Conservation (phyloP, 2,329 filamentous ascomycete genomes). For the Hortaea werneckii region DNA sequence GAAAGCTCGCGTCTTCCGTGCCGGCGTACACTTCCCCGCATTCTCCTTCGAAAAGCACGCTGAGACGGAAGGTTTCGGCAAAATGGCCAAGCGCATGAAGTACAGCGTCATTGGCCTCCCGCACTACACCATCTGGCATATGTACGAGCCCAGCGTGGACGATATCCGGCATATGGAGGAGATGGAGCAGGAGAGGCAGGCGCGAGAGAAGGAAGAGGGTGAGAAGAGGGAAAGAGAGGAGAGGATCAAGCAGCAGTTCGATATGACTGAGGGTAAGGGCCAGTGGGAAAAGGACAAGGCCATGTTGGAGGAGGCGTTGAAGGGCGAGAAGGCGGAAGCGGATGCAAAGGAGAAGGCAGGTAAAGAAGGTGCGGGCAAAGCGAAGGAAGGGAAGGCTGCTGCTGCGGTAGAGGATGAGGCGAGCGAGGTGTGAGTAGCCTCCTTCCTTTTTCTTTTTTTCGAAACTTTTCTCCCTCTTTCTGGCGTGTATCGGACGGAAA, state of each 20-base stretch:
- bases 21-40: conserved; percentile 92
- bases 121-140: conserved; percentile 98
- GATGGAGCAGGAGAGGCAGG: conserved; percentile 81
- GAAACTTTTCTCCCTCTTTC: too few species aligned
- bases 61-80: conserved; percentile 96
- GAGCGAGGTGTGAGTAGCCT: conserved; percentile 1
- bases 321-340: background rate
- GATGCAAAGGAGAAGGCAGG: conserved; percentile 1
- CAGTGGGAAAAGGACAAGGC: conserved; percentile 90
- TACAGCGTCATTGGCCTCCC: conserved; percentile 92
- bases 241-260: conserved; percentile 72
- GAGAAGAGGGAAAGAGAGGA: conserved; percentile 62
- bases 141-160: conserved; percentile 97
- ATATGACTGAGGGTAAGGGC: conserved; percentile 59
- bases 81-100: conserved; percentile 97
- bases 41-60: conserved; percentile 99
- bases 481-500: too few species aligned
- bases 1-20: conserved; percentile 89
- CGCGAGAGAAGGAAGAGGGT: conserved; percentile 69
- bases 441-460: too few species aligned
- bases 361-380: background rate
- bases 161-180: conserved; percentile 98
- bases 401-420: background rate
- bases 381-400: background rate
- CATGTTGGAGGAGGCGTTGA: conserved; percentile 40